phyloP scores from a whole-genome alignment of 768 basidiomycete genomes.

The Amanita jacksonii region DNA sequence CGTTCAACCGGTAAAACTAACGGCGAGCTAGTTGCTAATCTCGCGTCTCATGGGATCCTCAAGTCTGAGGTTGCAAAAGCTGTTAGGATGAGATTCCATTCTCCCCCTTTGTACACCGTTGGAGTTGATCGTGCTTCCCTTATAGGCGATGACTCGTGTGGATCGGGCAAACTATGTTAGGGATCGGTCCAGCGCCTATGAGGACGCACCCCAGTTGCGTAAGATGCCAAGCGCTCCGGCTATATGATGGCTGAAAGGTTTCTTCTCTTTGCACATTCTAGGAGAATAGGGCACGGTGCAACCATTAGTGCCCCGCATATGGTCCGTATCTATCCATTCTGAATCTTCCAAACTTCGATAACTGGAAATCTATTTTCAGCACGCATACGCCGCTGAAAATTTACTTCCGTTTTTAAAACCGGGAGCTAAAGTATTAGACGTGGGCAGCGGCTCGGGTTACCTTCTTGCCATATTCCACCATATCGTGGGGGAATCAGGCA shows the following conservation, averaged over 20 bases:
- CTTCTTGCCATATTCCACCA: constrained; percentile 74
- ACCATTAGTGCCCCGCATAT: constrained; percentile 98
- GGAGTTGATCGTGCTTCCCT: neutral
- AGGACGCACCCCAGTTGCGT: constrained; percentile 68
- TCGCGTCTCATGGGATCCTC: constrained; percentile 46
- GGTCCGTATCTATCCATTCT: constrained; percentile 31
- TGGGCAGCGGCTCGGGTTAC: constrained; percentile 87
- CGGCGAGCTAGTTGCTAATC: constrained; percentile 61
- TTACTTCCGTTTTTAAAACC: constrained; percentile 63
- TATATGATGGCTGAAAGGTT: neutral
- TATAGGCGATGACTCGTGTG: constrained; percentile 58
- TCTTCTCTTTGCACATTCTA: constrained; percentile 17
- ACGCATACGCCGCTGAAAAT: constrained; percentile 78
- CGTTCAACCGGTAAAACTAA: constrained; percentile 63
- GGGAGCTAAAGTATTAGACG: constrained; percentile 74
- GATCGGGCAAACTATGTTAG: constrained; percentile 65
- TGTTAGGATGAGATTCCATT: constrained; percentile 26
- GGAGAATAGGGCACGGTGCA: constrained; percentile 71
- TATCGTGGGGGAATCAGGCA: constrained; percentile 47
- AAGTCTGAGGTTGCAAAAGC: constrained; percentile 42
- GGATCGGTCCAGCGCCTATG: constrained; percentile 46
- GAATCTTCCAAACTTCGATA: too few relatives aligned
- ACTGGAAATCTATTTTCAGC: constrained; percentile 40
- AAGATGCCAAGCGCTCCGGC: neutral
- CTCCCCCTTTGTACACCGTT: neutral